Evolutionary conservation across 352 stramenopile genomes (phyloP).

Genomic region (Hyaloperonospora arabidopsidis): DNA sequence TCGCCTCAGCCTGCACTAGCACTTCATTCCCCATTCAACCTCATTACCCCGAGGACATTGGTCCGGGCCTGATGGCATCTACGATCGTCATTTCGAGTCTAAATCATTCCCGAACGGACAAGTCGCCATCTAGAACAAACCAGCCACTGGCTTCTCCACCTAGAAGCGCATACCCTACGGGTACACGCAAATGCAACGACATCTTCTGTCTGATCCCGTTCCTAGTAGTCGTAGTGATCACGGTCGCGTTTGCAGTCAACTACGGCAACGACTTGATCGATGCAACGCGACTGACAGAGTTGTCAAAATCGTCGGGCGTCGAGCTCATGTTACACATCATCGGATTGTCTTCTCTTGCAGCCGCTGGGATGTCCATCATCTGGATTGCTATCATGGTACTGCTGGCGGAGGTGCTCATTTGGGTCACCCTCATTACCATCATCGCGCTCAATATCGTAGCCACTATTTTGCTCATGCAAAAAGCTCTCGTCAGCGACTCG

Average conservation of each 20-base stretch:
- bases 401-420: slow-evolving; percentile 54
- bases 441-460: slow-evolving; percentile 39
- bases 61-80: slow-evolving; percentile 11
- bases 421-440: slow-evolving; percentile 26
- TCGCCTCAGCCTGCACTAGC: too few relatives aligned
- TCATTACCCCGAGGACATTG: neutral
- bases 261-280: slow-evolving; percentile 63
- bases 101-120: slow-evolving; percentile 18
- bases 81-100: slow-evolving; percentile 16
- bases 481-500: slow-evolving; percentile 46
- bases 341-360: slow-evolving; percentile 37
- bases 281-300: slow-evolving; percentile 32
- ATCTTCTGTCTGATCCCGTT: slow-evolving; percentile 69
- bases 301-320: slow-evolving; percentile 38
- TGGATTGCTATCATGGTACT: slow-evolving; percentile 79
- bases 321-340: slow-evolving; percentile 54
- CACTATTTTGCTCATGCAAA: slow-evolving; percentile 60
- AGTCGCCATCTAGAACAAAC: slow-evolving; percentile 9
- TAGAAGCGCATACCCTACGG: slow-evolving; percentile 4
- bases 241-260: slow-evolving; percentile 38
- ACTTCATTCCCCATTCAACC: slow-evolving; percentile 11
- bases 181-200: slow-evolving; percentile 61
- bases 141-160: slow-evolving; percentile 10
- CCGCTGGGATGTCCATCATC: slow-evolving; percentile 55
- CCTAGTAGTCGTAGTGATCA: slow-evolving; percentile 42